Evolutionary conservation across 148 eudicot species (phyloP).

Genomic region (Fagopyrum homotropicum): DNA sequence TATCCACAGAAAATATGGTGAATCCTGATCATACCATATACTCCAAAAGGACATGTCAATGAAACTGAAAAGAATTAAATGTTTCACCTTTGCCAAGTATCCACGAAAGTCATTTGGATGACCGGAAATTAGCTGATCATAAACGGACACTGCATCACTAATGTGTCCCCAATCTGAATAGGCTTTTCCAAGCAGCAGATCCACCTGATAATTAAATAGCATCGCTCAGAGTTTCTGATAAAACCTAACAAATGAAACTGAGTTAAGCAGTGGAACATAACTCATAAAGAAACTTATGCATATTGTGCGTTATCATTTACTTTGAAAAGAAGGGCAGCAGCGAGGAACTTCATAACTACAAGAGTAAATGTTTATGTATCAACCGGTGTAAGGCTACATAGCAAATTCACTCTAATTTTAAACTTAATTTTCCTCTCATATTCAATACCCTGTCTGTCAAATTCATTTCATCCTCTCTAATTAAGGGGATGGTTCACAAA

Average conservation of each 20-base stretch:
- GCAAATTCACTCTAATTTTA: too few relatives aligned
- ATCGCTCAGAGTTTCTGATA: neutral
- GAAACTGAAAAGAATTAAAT: neutral
- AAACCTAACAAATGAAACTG: neutral
- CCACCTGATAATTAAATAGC: slow-evolving; percentile 47
- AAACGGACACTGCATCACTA: slow-evolving; percentile 82
- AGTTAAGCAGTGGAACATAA: neutral
- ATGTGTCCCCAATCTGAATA: slow-evolving; percentile 97
- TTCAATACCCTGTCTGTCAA: too few relatives aligned
- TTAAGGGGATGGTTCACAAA: neutral
- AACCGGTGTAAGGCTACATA: neutral
- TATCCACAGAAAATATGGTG: neutral
- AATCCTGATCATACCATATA: neutral
- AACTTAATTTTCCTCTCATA: too few relatives aligned
- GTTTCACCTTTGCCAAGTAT: slow-evolving; percentile 80
- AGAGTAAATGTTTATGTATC: neutral
- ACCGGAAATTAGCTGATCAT: slow-evolving; percentile 75
- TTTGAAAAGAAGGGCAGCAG: too few relatives aligned
- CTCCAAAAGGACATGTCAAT: neutral
- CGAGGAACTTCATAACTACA: neutral
- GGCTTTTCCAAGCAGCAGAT: slow-evolving; percentile 92
- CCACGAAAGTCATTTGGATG: slow-evolving; percentile 84
- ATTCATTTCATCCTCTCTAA: too few relatives aligned
- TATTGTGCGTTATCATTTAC: too few relatives aligned
- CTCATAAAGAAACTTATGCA: too few relatives aligned